Conservation (phyloP, 305 asterid species). For the Lippia alba region DNA sequence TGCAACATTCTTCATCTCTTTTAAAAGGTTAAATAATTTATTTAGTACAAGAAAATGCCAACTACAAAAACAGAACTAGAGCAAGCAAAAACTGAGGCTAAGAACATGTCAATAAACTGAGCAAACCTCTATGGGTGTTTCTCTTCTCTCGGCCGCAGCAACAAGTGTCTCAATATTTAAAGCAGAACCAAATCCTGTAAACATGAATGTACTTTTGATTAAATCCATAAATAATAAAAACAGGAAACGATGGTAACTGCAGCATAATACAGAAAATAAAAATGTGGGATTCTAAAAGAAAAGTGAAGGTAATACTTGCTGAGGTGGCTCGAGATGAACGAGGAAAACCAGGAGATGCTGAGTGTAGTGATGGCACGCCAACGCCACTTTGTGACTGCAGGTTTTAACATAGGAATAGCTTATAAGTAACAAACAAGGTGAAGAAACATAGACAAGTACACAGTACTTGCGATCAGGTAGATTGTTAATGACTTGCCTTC, state of each 20-base stretch:
- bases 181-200: conserved; percentile 93
- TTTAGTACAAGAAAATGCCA: no score
- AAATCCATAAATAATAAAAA: conserved; percentile 29
- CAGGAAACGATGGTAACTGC: conserved; percentile 6
- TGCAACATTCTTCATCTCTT: neutral
- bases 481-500: conserved; percentile 62
- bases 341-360: conserved; percentile 70
- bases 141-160: conserved; percentile 99
- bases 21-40: conserved; percentile 1
- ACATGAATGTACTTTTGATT: conserved; percentile 25
- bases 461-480: conserved; percentile 14
- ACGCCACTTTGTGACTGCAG: conserved; percentile 69
- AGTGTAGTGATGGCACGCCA: conserved; percentile 50
- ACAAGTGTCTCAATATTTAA: conserved; percentile 96
- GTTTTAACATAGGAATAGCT: conserved; percentile 33
- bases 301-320: conserved; percentile 59
- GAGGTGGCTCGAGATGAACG: conserved; percentile 72
- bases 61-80: neutral
- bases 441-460: conserved; percentile 15
- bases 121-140: conserved; percentile 96
- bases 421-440: conserved; percentile 9
- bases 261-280: neutral
- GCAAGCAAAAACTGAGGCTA: conserved; percentile 9
- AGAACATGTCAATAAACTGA: conserved; percentile 32
- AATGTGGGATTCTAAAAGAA: neutral